Conservation (phyloP, 768 basidiomycete species). For the Scleroderma bovista region DNA sequence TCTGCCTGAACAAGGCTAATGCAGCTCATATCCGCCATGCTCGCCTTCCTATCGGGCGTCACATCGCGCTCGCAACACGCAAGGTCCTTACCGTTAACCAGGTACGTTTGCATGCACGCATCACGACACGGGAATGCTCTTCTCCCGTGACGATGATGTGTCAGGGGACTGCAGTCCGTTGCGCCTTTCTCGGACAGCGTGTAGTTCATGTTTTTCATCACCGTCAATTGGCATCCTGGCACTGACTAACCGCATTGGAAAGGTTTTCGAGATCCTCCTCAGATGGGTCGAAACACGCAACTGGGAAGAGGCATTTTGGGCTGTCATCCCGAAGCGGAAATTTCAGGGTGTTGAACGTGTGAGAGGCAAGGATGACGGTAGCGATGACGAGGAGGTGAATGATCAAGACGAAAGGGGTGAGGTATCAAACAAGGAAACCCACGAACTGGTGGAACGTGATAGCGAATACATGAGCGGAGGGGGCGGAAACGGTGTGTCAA, state of each 20-base stretch:
- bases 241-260: slow-evolving; percentile 3
- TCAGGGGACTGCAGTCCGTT: neutral
- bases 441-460: neutral
- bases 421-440: neutral
- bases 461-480: neutral
- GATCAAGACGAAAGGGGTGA: slow-evolving; percentile 5
- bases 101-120: slow-evolving; percentile 27
- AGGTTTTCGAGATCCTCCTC: slow-evolving; percentile 85
- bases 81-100: slow-evolving; percentile 98
- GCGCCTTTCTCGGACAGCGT: neutral
- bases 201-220: slow-evolving; percentile 3
- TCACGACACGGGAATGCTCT: slow-evolving; percentile 1
- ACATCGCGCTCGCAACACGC: slow-evolving; percentile 78
- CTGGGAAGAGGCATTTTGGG: slow-evolving; percentile 83
- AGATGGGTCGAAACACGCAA: slow-evolving; percentile 81
- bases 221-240: neutral
- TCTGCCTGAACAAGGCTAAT: slow-evolving; percentile 84
- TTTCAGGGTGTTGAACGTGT: slow-evolving; percentile 41
- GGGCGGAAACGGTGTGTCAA: neutral
- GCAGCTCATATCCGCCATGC: slow-evolving; percentile 74
- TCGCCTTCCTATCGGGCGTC: slow-evolving; percentile 91
- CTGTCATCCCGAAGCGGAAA: slow-evolving; percentile 91
- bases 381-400: slow-evolving; percentile 13
- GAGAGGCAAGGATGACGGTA: slow-evolving; percentile 9
- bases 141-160: slow-evolving; percentile 2